Base-by-base conservation (phyloP, 1,284 basidiomycete species). In the Tylopilus orsonianus region DNA sequence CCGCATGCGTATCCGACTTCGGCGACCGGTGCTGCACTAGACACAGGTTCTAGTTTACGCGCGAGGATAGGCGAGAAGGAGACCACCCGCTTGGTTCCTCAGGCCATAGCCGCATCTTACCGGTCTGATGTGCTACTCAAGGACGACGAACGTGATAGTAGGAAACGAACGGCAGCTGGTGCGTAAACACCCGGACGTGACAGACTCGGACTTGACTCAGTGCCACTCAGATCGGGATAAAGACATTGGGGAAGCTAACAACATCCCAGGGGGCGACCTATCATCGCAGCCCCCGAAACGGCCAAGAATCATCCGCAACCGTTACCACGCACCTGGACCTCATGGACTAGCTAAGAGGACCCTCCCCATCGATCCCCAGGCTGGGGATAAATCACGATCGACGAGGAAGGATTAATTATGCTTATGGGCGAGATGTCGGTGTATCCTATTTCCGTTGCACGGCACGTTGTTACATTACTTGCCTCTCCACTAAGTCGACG, bases 101-200 rank as follows among this genome's bases (percentile, higher is more conserved):
- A 73, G 43, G 69, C 67, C 37, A 70, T 73, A 10, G 62, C 68
- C 5, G 67, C 65, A 46, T 62, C 70, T 14, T 64, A 76, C 55
- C 73, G 77, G 41, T 59, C 60, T 22, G 77, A 80, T 16, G 22
- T 60, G 38, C 60, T 50, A 19, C 58, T 52, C 63, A 71, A 66
- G 66, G 78, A 81, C n/a, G 83, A 87, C 19, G 84, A 86, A 23
- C 75, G 79, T 41, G 84, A 86, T 52, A 76, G 67, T 49, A 75
- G 84, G 59, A 90, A 90, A 68, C 77, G 87, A 47, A 81, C 82
- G 6, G 64, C 74, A 35, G 78, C 83, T 62, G 87, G 86, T 87
- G 69, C 56, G 78, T 68, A 16, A 40, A 36, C 23, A 16, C 12
- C 16, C 4, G 13, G 4, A 9, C 13, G 29, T 35, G 20, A 16